Evolutionary conservation across 441 rosid species (phyloP), one percentile per base, ranked within the genome.

Genomic region (Aquilaria agallochum): DNA sequence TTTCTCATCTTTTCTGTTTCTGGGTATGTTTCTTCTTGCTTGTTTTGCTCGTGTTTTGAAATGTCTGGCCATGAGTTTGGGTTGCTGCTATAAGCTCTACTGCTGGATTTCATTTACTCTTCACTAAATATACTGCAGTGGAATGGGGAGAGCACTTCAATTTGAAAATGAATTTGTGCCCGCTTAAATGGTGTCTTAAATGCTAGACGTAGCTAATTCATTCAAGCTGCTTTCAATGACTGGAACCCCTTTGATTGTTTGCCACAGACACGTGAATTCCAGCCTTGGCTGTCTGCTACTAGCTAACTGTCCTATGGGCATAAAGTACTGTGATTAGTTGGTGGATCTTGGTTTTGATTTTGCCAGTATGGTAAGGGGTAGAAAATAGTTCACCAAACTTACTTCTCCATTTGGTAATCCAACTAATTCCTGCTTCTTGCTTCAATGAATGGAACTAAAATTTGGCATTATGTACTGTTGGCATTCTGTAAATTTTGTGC

Each of bases 211-310:
- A 54, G 72, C 69, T 30, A 50, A 42, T 34, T 48, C 31, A 8
- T 6, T 27, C 56, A 52, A 36, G 32, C 74, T 58, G 64, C 73
- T 56, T 60, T 60, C 52, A 31, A 49, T 64, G 59, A 49, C 63
- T 55, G 60, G 40, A 56, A 15, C 40, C 5, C 31, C 72, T 62
- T n/a, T 55, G 65, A 55, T 55, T 60, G 68, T 62, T 55, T 69
- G 58, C 55, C 55, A 67, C 27, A 20, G 27, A 0, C 27, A 20
- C 27, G 27, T 20, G 27, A 20, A 20, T 20, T 20, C 27, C 27
- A 20, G 27, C 27, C 27, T 64, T 51, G n/a, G 61, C 54, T 63
- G 59, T 48, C 52, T 45, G 56, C 64, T 53, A 56, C 47, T 55
- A 57, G 31, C 59, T 68, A 34, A 9, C 40, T 63, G 60, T 48